Conservation (phyloP, 306 rosid species). For the Astragalus membranaceus region DNA sequence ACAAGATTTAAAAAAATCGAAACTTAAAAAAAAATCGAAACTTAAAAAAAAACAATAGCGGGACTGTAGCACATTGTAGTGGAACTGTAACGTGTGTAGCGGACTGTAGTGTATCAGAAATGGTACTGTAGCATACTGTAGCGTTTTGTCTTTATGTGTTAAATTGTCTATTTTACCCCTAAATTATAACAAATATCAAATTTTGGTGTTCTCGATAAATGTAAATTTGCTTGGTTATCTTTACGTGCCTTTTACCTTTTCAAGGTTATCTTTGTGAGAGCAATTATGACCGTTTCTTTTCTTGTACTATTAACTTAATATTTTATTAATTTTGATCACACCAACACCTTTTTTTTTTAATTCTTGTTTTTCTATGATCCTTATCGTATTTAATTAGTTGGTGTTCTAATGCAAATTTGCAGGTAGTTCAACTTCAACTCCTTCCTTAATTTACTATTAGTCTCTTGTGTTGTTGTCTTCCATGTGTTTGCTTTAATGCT, state of each 20-base stretch:
- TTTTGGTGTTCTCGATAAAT: too few relatives aligned
- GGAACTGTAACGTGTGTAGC: too few relatives aligned
- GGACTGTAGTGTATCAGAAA: too few relatives aligned
- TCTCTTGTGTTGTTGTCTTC: conserved; percentile 21
- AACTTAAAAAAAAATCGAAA: too few relatives aligned
- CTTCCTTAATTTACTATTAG: background rate
- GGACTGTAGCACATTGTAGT: too few relatives aligned
- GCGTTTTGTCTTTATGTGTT: too few relatives aligned
- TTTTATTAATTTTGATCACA: conserved; percentile 25
- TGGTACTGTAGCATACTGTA: too few relatives aligned
- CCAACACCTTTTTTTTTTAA: conserved; percentile 16
- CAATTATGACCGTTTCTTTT: conserved; percentile 63
- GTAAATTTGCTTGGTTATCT: too few relatives aligned
- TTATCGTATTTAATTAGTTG: conserved; percentile 20
- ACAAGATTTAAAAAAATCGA: too few relatives aligned
- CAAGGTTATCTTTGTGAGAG: conserved; percentile 41
- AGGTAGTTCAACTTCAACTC: conserved; percentile 6
- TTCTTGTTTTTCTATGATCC: conserved; percentile 5
- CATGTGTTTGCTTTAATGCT: conserved; percentile 14
- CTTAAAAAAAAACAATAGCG: too few relatives aligned
- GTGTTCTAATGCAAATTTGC: background rate
- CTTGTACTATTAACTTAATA: conserved; percentile 30
- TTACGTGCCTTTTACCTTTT: conserved; percentile 37
- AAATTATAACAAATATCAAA: too few relatives aligned
- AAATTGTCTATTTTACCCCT: too few relatives aligned